Conservation (phyloP, 345 rosid genomes). For the Aurinia saxatilis region DNA sequence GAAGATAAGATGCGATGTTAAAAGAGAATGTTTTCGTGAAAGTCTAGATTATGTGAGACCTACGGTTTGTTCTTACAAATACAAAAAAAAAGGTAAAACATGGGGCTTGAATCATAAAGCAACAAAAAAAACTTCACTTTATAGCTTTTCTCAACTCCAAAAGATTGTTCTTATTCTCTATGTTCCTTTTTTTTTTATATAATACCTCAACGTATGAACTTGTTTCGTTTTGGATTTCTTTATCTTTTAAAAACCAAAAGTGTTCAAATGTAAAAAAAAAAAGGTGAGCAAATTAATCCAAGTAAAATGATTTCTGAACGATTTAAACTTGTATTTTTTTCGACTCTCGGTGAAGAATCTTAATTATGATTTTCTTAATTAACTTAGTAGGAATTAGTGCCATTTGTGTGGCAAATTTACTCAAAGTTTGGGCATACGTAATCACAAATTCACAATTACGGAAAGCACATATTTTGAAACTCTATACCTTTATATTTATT, state of each 20-base stretch:
- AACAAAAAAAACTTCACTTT: not conserved
- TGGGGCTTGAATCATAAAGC: constrained; percentile 11
- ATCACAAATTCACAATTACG: too few relatives aligned
- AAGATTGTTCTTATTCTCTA: constrained; percentile 22
- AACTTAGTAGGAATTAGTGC: not conserved
- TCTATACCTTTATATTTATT: too few relatives aligned
- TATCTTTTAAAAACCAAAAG: not conserved
- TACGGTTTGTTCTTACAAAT: constrained; percentile 14
- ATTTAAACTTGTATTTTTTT: not conserved
- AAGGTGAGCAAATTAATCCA: not conserved
- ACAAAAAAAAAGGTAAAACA: not conserved
- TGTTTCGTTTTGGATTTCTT: not conserved
- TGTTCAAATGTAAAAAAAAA: not conserved
- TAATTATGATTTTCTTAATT: not conserved
- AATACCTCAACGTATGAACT: not conserved
- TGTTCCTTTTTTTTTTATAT: not conserved
- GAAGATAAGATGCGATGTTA: not conserved
- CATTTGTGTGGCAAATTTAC: not conserved
- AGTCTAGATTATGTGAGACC: constrained; percentile 23
- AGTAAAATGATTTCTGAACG: not conserved
- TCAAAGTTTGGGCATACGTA: not conserved
- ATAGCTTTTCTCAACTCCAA: constrained; percentile 17
- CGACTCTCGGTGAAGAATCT: not conserved
- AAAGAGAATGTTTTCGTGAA: not conserved
- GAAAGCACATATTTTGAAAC: too few relatives aligned